Evolutionary conservation across 768 basidiomycete species (phyloP).

Genomic region (Boletales sp.): DNA sequence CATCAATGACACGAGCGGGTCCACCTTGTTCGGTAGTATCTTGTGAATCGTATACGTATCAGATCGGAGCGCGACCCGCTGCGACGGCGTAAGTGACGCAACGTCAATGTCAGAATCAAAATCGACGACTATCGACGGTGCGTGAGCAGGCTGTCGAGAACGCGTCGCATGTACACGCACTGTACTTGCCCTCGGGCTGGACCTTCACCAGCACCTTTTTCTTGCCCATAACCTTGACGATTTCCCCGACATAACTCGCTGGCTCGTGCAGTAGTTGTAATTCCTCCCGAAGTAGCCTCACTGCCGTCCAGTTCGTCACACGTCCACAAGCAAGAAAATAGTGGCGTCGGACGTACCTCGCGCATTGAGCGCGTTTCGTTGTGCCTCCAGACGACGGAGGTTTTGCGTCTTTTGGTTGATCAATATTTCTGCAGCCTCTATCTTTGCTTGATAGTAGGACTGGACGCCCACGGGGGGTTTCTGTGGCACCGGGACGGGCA

Average conservation of each 20-base stretch:
- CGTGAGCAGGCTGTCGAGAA: neutral
- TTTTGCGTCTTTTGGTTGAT: slow-evolving; percentile 98
- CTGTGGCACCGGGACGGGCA: slow-evolving; percentile 37
- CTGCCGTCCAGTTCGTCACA: slow-evolving; percentile 37
- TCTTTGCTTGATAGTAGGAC: slow-evolving; percentile 94
- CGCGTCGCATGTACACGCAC: slow-evolving; percentile 47
- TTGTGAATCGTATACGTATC: slow-evolving; percentile 97
- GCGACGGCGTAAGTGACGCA: slow-evolving; percentile 70
- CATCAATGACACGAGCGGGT: slow-evolving; percentile 97
- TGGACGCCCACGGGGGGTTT: slow-evolving; percentile 66
- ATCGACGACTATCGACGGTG: slow-evolving; percentile 70
- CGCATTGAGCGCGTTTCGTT: slow-evolving; percentile 95
- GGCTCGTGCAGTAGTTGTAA: slow-evolving; percentile 92
- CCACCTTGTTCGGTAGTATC: slow-evolving; percentile 95
- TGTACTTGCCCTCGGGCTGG: slow-evolving; percentile 98
- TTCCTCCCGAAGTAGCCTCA: slow-evolving; percentile 87
- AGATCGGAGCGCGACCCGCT: slow-evolving; percentile 93
- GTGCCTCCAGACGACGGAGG: slow-evolving; percentile 90
- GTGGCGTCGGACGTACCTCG: slow-evolving; percentile 54
- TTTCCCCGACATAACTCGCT: slow-evolving; percentile 95
- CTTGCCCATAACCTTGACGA: slow-evolving; percentile 99
- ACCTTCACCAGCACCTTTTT: slow-evolving; percentile 98
- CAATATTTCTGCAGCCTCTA: slow-evolving; percentile 86
- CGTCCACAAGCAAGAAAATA: neutral
- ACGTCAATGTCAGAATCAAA: slow-evolving; percentile 86